A percentile compares a stretch with the other conserved stretches of the same genome.
phyloP scores from a whole-genome alignment of 83 land plant genomes.

The Thuja plicata region DNA sequence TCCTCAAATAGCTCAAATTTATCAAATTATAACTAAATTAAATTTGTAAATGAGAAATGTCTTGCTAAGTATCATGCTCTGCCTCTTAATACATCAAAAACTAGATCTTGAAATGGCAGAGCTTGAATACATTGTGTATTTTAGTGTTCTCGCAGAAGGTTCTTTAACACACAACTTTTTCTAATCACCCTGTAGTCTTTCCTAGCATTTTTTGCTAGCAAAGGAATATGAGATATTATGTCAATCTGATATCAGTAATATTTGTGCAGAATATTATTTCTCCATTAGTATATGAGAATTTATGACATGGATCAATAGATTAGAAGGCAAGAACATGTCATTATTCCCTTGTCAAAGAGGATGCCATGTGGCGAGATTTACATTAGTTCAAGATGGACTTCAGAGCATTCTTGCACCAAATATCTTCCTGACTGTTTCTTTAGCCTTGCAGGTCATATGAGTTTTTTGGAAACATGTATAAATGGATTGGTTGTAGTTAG shows the following conservation, averaged over 20 bases:
- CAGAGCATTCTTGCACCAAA: not conserved
- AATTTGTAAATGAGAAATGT: not conserved
- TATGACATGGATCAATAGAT: not conserved
- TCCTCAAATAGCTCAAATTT: not conserved
- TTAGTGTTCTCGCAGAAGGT: not conserved
- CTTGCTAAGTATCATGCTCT: not conserved
- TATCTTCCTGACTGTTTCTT: not conserved
- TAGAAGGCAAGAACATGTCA: not conserved
- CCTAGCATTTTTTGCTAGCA: not conserved
- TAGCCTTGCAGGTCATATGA: not conserved
- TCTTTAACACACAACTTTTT: not conserved
- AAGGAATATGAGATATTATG: not conserved
- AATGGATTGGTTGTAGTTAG: not conserved
- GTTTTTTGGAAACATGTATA: not conserved
- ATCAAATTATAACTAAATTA: not conserved
- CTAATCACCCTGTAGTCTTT: not conserved
- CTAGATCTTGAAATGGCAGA: not conserved
- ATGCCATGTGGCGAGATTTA: not conserved
- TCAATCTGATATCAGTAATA: not conserved
- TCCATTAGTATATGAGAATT: not conserved
- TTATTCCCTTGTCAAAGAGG: not conserved
- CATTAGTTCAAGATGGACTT: not conserved
- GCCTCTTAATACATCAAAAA: not conserved
- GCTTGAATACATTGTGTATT: not conserved
- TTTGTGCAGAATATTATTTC: not conserved